Base-by-base conservation (phyloP, 2,329 filamentous ascomycete species). In the Alternaria brassicicola region DNA sequence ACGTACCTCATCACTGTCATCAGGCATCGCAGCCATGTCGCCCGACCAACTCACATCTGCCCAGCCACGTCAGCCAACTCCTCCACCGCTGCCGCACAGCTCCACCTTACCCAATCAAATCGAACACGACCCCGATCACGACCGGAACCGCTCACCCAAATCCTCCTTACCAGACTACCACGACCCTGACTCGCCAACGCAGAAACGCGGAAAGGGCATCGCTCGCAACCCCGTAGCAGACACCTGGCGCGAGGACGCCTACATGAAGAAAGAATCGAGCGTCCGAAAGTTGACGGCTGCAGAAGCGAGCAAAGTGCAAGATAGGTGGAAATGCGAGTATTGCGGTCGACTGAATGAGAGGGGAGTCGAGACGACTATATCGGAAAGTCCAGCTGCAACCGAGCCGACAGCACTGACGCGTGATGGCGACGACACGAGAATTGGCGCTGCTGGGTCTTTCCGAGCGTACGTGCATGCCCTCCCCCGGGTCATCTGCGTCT, bases 201-300 rank as follows among this genome's bases (percentile, higher is more conserved):
- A 56, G 41, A 52, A 38, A 38, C 47, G 55, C 8, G 49, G 48
- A 3, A 36, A 47, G 10, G 41, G 35, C 6, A 35, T 55, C 33
- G 17, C 23, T 10, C 55, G 59, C 28, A 61, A 61, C 26, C 55
- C 55, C 1, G 47, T 55, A 5, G 41, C 51, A 6, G 59, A 61
- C 26, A 59, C 51, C 6, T 61, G 59, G 55, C 46, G 41, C 25
- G 55, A 55, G 3, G 59, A 54, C 6, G 59, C 59, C 6, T 61
- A 59, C 21, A 17, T 42, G 23, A 57, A 49, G 43, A 36, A 23
- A n/a, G 26, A 52, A 3, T 10, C 41, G 4, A 46, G 23, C 8
- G 30, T 36, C 5, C 51, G 19, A 6, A 58, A 57, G 50, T 45
- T 58, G 2, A 33, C 43, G 0, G 15, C 19, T 15, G 7, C 36